Evolutionary conservation across 1,139 yeast genomes (phyloP).

Genomic region (Yamadazyma triangularis): DNA sequence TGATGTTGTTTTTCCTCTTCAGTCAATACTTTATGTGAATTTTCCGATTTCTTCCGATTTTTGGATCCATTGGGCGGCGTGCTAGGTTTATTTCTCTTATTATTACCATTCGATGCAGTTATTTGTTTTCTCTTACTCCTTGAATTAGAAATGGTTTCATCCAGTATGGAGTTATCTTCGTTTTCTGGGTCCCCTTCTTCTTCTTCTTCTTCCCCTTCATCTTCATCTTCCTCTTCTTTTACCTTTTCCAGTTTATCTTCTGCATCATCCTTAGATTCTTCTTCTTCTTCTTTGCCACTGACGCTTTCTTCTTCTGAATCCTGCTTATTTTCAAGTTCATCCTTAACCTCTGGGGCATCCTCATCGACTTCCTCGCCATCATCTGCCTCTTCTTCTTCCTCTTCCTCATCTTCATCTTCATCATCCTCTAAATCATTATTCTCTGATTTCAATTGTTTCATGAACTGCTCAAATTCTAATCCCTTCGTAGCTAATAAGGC

Average conservation of each 20-base stretch:
- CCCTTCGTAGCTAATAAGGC: slow-evolving; percentile 39
- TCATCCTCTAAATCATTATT: slow-evolving; percentile 15
- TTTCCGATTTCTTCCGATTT: slow-evolving; percentile 2
- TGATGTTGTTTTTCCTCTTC: slow-evolving; percentile 43
- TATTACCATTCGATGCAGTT: slow-evolving; percentile 4
- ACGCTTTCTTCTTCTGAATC: slow-evolving; percentile 8
- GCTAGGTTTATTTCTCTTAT: slow-evolving; percentile 12
- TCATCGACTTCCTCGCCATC: slow-evolving; percentile 15
- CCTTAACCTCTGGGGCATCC: slow-evolving; percentile 12
- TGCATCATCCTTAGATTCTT: slow-evolving; percentile 1
- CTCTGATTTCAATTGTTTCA: slow-evolving; percentile 23
- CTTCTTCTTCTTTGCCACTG: slow-evolving; percentile 8
- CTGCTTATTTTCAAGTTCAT: slow-evolving; percentile 5
- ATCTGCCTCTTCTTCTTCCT: slow-evolving; percentile 23
- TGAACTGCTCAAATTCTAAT: slow-evolving; percentile 35
- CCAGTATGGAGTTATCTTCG: too few relatives aligned
- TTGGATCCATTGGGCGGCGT: slow-evolving; percentile 6
- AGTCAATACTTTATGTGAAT: slow-evolving; percentile 9
- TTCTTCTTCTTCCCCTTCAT: slow-evolving; percentile 5
- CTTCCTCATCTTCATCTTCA: slow-evolving; percentile 25
- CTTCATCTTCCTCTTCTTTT: slow-evolving; percentile 7
- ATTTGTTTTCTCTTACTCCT: slow-evolving; percentile 6
- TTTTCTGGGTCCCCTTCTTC: slow-evolving; percentile 7
- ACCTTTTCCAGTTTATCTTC: slow-evolving; percentile 4
- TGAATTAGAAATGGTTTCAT: slow-evolving; percentile 11